Evolutionary conservation across 257 asterid genomes (phyloP).

Genomic region (Scutellaria galericulata): DNA sequence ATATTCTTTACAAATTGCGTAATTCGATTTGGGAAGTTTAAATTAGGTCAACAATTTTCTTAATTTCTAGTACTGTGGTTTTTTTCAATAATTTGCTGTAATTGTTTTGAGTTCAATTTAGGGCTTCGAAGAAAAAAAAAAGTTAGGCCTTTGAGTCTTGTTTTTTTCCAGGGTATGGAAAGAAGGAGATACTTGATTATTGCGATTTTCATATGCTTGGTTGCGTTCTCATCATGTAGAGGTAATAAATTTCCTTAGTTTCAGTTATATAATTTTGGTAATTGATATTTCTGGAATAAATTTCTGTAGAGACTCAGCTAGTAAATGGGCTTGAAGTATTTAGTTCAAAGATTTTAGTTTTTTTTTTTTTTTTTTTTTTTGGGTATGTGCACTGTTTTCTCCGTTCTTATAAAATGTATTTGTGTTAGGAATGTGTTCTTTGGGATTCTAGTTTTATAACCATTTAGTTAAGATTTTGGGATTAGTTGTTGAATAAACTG

Average conservation of each 20-base stretch:
- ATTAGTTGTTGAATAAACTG: slow-evolving; percentile 2
- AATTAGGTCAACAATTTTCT: slow-evolving; percentile 23
- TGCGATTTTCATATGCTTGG: slow-evolving; percentile 39
- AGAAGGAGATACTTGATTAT: slow-evolving; percentile 42
- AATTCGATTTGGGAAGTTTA: slow-evolving; percentile 22
- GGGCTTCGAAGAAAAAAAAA: neutral
- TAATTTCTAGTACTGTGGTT: neutral
- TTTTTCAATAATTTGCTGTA: slow-evolving; percentile 12
- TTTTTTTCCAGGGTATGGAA: slow-evolving; percentile 50
- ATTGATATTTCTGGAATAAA: slow-evolving; percentile 1
- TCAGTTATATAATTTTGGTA: neutral
- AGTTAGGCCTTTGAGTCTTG: neutral
- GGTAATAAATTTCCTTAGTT: slow-evolving; percentile 38
- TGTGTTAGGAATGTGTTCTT: neutral
- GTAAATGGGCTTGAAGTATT: slow-evolving; percentile 19
- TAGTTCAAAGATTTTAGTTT: neutral
- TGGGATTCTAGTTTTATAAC: neutral
- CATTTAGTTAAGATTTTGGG: neutral
- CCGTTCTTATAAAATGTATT: neutral
- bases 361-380: neutral
- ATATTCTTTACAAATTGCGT: slow-evolving; percentile 11
- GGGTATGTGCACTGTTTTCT: neutral
- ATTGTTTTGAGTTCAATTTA: neutral
- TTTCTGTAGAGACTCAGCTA: neutral
- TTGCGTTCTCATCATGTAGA: slow-evolving; percentile 53